These are phyloP conservation scores for Candida saitoana DNA, from an alignment of 805 yeast genomes.

Conservation along the genomic window DNA sequence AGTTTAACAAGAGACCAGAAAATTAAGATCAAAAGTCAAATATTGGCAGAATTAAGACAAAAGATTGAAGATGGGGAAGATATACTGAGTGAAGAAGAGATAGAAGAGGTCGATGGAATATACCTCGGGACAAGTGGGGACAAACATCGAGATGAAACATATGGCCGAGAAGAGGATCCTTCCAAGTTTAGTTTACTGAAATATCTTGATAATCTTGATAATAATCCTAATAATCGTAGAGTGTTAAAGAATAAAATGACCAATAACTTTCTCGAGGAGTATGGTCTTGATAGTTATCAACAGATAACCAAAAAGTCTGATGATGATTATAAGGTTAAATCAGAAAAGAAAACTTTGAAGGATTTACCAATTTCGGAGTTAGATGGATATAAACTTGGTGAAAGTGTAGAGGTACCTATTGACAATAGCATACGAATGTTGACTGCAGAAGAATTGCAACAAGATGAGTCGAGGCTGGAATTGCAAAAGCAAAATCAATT, in stretches of 20 bases:
- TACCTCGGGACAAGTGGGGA: constrained; percentile 28
- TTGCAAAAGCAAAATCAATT: constrained; percentile 25
- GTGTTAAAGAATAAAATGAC: constrained; percentile 26
- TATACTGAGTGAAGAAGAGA: constrained; percentile 7
- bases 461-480: constrained; percentile 19
- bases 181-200: constrained; percentile 18
- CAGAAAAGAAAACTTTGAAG: constrained; percentile 16
- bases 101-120: constrained; percentile 30
- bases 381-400: constrained; percentile 36
- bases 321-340: constrained; percentile 27
- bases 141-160: not conserved
- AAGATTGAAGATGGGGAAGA: constrained; percentile 12
- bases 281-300: constrained; percentile 31
- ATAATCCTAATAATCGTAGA: constrained; percentile 21
- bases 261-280: constrained; percentile 34
- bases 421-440: constrained; percentile 13
- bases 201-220: constrained; percentile 16
- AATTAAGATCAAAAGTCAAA: constrained; percentile 32
- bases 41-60: constrained; percentile 22
- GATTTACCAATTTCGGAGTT: constrained; percentile 25
- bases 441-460: constrained; percentile 24
- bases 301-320: constrained; percentile 23
- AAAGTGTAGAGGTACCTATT: constrained; percentile 8
- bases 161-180: constrained; percentile 1
- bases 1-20: constrained; percentile 33